phyloP scores from a whole-genome alignment of 148 eudicot genomes.

The Chenopodium suecicum region DNA sequence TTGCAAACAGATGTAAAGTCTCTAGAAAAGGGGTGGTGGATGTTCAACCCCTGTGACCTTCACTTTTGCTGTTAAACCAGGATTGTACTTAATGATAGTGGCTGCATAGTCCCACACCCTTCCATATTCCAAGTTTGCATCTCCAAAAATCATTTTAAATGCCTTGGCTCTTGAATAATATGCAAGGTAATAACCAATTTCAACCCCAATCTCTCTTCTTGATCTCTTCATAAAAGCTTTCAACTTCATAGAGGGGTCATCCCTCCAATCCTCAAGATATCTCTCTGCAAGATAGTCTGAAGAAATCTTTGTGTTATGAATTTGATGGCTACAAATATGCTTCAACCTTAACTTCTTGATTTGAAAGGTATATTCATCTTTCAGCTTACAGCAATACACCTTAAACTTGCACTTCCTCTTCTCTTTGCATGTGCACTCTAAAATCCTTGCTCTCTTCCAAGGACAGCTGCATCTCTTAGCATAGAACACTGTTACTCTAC shows the following conservation, averaged over 20 bases:
- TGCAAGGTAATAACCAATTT: background rate
- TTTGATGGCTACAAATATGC: background rate
- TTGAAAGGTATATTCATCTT: too few species aligned
- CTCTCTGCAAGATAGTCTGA: background rate
- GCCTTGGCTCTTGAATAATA: background rate
- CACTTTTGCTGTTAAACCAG: background rate
- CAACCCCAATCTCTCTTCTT: background rate
- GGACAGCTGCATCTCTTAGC: too few species aligned
- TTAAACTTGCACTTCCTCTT: too few species aligned
- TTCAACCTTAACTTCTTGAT: too few species aligned
- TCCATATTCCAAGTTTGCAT: background rate
- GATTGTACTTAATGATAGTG: background rate
- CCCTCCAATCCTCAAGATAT: slow-evolving; percentile 1
- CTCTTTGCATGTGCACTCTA: too few species aligned
- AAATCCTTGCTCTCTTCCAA: too few species aligned
- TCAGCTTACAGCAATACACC: too few species aligned
- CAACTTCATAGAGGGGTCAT: background rate
- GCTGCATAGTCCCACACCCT: background rate
- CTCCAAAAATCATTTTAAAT: background rate
- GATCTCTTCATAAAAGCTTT: background rate
- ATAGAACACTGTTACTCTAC: too few species aligned
- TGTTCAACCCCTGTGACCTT: background rate
- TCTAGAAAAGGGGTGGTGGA: background rate
- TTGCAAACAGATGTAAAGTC: background rate
- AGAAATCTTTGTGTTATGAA: background rate